Base-by-base conservation (phyloP, 2,329 filamentous ascomycete genomes). In the Bipolaris oryzae region DNA sequence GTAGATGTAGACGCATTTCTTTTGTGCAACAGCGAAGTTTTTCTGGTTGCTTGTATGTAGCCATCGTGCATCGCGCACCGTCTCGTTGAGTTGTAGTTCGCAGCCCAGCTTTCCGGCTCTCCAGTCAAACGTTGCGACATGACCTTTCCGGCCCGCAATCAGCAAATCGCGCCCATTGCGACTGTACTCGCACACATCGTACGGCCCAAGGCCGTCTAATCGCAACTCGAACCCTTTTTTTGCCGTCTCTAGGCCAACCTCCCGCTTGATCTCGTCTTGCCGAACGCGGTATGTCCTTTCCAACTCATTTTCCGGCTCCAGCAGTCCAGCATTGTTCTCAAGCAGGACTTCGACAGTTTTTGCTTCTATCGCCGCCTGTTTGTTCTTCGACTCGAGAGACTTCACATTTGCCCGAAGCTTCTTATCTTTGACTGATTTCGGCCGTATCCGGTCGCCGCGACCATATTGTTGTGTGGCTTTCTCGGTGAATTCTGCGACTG, bases 101-200 rank as follows among this genome's bases (percentile, higher is more conserved):
- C 92, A 97, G 6, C 91, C 91, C 57, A 97, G 80, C 76, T 93
- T 96, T 39, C 93, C 94, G 66, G 90, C 89, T 62, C 94, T 84
- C 94, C 95, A 99, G 77, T 99, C 93, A 86, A 98, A 96, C 0
- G 91, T 94, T 54, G 95, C 94, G 63, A 99, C 82, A 85, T 99
- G 95, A 13, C 95, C 95, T 77, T 96, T 97, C 58, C 92, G 84
- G 25, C 95, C 93, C 11, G 89, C 92, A 33, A 99, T 82, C 51
- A 99, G 80, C 61, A 99, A 79, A 68, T 96, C 88, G 63, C 90
- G 86, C 45, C 95, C 95, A 71, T 96, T 98, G 42, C 92, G 85
- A 45, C 91, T 92, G 77, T 96, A 99, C 65, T 97, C 92, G 73
- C 88, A 89, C 0, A 88, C 81, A 71, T 99, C 81, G 71, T 99